A percentile compares a stretch with the other conserved stretches of the same genome.
These are phyloP conservation scores for Metschnikowia chrysomelidarum DNA, from an alignment of 805 yeast species.

Conservation along the genomic window DNA sequence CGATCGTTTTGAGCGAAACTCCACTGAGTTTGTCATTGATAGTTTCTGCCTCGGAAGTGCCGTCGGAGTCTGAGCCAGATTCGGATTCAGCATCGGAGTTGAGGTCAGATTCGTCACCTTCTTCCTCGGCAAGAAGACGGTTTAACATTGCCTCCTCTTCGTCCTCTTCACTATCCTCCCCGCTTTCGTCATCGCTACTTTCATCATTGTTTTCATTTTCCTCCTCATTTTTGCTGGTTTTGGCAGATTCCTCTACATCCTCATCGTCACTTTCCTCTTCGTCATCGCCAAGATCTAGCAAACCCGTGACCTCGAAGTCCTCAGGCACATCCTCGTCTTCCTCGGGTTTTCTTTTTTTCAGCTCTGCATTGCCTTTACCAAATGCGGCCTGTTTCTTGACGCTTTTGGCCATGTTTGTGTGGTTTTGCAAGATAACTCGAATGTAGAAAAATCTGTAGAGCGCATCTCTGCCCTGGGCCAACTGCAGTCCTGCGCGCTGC, in stretches of 20 bases:
- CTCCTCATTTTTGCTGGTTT: constrained; percentile 3
- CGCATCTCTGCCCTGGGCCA: constrained; percentile 8
- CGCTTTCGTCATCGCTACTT: constrained; percentile 3
- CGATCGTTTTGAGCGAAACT: constrained; percentile 49
- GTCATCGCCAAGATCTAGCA: constrained; percentile 17
- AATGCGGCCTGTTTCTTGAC: constrained; percentile 6
- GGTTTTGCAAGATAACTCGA: constrained; percentile 2
- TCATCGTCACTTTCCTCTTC: constrained; percentile 9
- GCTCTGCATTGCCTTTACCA: constrained; percentile 4
- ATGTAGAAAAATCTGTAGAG: constrained; percentile 13
- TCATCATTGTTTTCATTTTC: constrained; percentile 8
- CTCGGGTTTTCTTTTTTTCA: constrained; percentile 16
- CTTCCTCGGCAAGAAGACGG: constrained; percentile 55
- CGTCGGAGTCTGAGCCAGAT: constrained; percentile 46
- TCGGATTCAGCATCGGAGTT: constrained; percentile 49
- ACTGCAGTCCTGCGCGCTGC: constrained; percentile 11
- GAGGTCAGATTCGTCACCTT: constrained; percentile 23
- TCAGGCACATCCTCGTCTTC: constrained; percentile 13
- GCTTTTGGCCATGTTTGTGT: constrained; percentile 15
- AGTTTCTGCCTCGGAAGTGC: constrained; percentile 53
- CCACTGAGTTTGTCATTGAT: constrained; percentile 56
- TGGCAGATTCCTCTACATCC: constrained; percentile 1
- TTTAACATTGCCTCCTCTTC: constrained; percentile 59
- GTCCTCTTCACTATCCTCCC: constrained; percentile 6
- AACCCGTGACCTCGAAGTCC: constrained; percentile 15